These are phyloP conservation scores for Ogataea nonfermentans DNA, from an alignment of 805 yeast genomes.

Conservation along the genomic window DNA sequence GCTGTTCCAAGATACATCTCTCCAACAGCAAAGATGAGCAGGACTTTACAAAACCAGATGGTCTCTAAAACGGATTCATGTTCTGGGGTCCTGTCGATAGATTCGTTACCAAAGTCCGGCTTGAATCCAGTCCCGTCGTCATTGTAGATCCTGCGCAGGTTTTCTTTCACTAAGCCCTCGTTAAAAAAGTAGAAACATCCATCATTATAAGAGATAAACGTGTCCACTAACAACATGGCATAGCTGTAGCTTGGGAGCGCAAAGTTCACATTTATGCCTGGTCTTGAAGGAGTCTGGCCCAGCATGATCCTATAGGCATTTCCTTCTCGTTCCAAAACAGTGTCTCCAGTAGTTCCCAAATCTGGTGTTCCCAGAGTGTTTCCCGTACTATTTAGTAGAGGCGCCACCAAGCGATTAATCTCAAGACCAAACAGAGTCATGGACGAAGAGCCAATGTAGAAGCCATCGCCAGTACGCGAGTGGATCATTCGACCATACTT, in stretches of 20 bases:
- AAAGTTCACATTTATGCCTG: conserved; percentile 67
- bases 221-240: conserved; percentile 71
- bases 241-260: conserved; percentile 74
- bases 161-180: conserved; percentile 73
- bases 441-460: conserved; percentile 78
- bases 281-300: conserved; percentile 65
- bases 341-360: conserved; percentile 34
- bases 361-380: conserved; percentile 1
- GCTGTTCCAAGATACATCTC: conserved; percentile 82
- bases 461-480: conserved; percentile 71
- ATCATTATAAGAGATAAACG: conserved; percentile 75
- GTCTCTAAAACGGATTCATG: conserved; percentile 64
- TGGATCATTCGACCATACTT: conserved; percentile 69
- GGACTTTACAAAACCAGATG: conserved; percentile 76
- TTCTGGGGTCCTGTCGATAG: conserved; percentile 30
- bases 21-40: conserved; percentile 73
- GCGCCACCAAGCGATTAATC: conserved; percentile 50
- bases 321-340: conserved; percentile 70
- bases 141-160: conserved; percentile 60
- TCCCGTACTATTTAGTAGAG: conserved; percentile 17
- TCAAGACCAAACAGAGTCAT: conserved; percentile 81
- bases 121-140: conserved; percentile 37
- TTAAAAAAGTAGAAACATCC: conserved; percentile 84
- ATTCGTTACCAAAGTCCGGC: conserved; percentile 30
- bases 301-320: conserved; percentile 70